These are phyloP conservation scores for Mucor circinelloides DNA, from an alignment of 371 early-diverging fungal species.

Conservation along the genomic window DNA sequence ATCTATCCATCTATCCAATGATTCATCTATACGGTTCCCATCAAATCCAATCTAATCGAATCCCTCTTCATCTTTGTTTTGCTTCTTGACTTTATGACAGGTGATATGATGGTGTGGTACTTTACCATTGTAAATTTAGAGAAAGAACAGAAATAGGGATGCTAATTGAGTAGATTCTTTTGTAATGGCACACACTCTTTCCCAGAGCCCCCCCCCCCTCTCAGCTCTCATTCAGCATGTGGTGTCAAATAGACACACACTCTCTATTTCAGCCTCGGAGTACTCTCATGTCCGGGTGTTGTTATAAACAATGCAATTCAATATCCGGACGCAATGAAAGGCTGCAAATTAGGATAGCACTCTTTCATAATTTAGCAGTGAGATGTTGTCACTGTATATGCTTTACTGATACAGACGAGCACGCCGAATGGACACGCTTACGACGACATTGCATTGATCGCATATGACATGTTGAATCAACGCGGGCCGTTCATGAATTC, in stretches of 20 bases:
- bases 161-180: not conserved
- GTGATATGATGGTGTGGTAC: not conserved
- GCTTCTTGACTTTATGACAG: not conserved
- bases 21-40: not conserved
- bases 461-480: too few relatives aligned
- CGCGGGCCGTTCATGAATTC: too few relatives aligned
- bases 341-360: too few relatives aligned
- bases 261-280: not conserved
- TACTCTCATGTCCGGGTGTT: not conserved
- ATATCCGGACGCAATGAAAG: not conserved
- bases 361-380: too few relatives aligned
- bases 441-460: too few relatives aligned
- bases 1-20: not conserved
- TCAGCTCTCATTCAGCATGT: not conserved
- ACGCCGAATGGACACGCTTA: too few relatives aligned
- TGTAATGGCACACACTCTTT: not conserved
- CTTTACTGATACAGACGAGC: too few relatives aligned
- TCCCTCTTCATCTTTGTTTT: not conserved
- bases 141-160: constrained; percentile 16
- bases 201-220: not conserved
- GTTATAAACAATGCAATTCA: not conserved
- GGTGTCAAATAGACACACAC: not conserved
- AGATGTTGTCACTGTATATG: too few relatives aligned
- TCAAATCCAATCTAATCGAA: not conserved
- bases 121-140: constrained; percentile 22